Base-by-base conservation (phyloP, 1,284 basidiomycete genomes). In the Butyriboletus pseudospeciosus region DNA sequence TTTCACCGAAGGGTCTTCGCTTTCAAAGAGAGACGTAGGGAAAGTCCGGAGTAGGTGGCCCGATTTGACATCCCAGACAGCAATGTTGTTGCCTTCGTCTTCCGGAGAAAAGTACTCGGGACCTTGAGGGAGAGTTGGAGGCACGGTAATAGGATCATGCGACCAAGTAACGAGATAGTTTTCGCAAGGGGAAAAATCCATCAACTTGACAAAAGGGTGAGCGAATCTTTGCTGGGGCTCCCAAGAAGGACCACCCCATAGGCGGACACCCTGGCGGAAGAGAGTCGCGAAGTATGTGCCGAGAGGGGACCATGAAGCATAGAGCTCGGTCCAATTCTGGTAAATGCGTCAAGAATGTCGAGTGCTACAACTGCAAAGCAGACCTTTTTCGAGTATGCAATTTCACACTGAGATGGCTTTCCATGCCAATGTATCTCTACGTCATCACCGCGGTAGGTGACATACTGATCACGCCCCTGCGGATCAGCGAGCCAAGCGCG, bases 101-200 rank as follows among this genome's bases (percentile, higher is more conserved):
- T 94, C 93, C 12, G 90, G 84, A 45, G 92, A 91, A 74, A 96
- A 93, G 67, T 86, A 91, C 65, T 91, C 88, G 51, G 92, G 83
- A 34, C 90, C 90, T 74, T 92, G 86, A 54, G 83, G 76, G 42
- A 90, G 87, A 60, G 86, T 87, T 60, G 92, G 89, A 39, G 90
- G 88, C 37, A 95, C 89, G 56, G 87, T 81, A 65, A 99, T 96
- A 23, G 95, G 87, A 64, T 98, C 93, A 64, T 94, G 90, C 9
- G 97, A 98, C 94, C 96, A 99, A 41, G 97, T 99, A 65, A 98
- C 92, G 61, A 99, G 78, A 76, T 97, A 99, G 61, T 92, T 87
- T 74, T 99, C 97, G 77, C 91, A 92, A 7, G 97, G 95, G 30
- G 95, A 98, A 74, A 99, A 99, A 75, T 98, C 95, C 67, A 99